Evolutionary conservation across 2,329 filamentous ascomycete species (phyloP), one percentile per base, ranked within the genome.

Genomic region (Verticillium tricorpus): DNA sequence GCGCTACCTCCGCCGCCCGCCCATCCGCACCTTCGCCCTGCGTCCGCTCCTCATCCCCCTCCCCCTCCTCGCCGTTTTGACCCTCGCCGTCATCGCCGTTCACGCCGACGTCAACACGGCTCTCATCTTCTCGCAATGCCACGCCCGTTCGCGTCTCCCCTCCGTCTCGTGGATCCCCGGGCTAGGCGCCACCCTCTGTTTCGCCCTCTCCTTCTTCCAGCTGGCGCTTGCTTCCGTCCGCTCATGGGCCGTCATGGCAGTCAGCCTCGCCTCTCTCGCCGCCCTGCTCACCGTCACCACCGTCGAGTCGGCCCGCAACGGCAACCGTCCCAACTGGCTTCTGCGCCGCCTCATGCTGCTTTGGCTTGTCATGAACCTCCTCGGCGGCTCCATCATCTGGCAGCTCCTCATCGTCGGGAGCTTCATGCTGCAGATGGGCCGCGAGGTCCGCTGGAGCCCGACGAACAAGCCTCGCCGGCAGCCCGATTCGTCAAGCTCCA

Each of bases 91-190:
- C 31, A 77, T 84, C 66, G 78, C 81, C 65, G 61, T 74, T 34
- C 76, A 81, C 70, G 76, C 77, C 52, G 81, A 83, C 71, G 76
- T 82, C 70, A 82, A 84, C 74, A 73, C 78, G 61, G 77, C 79
- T 19, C 73, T 83, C 64, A 79, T 85, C 63, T 83, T 79, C 73
- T 83, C 80, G 54, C 81, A 84, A 67, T 85, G 82, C 71, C 78
- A 83, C 68, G 74, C 82, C 2, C 78, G 72, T 62, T 71, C 80
- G 9, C 78, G 78, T 17, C 68, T 84, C 25, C 79, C 78, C 12
- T 73, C 59, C 19, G 69, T 85, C 25, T 78, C 77, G 56, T 25
- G 39, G 22, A 67, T 82, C 2, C 80, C 80, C 6, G 63, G 78
- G 54, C 60, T 84, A 28, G 80, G 80, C 40, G 73, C 79, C 2